Percentiles rank a stretch among this genome's conserved stretches.
These are phyloP conservation scores for Dactylellina drechsleri DNA, from an alignment of 2,329 filamentous ascomycete species.

Conservation along the genomic window DNA sequence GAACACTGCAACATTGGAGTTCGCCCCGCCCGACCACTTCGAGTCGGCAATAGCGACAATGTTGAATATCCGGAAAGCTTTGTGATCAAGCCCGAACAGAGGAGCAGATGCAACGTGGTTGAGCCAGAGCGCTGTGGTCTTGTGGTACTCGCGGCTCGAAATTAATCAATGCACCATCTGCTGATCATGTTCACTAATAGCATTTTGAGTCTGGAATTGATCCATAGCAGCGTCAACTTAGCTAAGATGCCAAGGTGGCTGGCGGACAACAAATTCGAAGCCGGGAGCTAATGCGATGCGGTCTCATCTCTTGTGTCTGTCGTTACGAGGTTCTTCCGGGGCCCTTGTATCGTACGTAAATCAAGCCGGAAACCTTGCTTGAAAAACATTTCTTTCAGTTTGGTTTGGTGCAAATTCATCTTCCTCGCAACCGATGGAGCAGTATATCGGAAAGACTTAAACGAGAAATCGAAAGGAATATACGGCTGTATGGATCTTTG, in stretches of 20 bases:
- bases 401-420: neutral
- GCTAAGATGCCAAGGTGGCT: neutral
- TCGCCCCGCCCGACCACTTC: neutral
- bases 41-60: neutral
- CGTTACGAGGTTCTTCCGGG: conserved; percentile 13
- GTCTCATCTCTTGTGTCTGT: neutral
- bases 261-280: neutral
- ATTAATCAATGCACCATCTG: neutral
- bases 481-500: conserved; percentile 20
- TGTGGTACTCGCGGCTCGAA: neutral
- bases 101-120: conserved; percentile 24
- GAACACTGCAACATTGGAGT: neutral
- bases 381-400: neutral
- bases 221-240: neutral
- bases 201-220: too few species aligned
- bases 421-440: conserved; percentile 31
- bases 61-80: conserved; percentile 23
- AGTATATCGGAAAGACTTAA: conserved; percentile 55
- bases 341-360: conserved; percentile 15
- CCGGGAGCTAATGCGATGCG: neutral
- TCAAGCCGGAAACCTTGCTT: conserved; percentile 9
- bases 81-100: conserved; percentile 15
- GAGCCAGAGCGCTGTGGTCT: neutral
- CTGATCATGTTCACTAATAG: conserved; percentile 2
- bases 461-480: conserved; percentile 1